Evolutionary conservation across 169 alveolate genomes (phyloP), one percentile per base, ranked within the genome.

Genomic region (Eimeria sp.): DNA sequence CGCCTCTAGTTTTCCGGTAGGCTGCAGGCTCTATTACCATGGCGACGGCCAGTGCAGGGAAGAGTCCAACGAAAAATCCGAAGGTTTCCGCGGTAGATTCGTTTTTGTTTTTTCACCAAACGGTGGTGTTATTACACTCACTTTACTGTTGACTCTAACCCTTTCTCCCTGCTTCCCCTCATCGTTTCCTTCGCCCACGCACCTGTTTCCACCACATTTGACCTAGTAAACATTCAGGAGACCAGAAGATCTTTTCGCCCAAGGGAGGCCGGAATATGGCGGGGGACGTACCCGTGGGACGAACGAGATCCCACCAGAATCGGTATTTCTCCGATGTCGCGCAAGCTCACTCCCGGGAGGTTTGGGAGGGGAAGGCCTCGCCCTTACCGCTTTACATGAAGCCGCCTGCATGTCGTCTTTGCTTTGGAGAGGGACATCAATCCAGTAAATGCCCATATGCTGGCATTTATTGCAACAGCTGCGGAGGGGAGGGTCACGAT

Each of bases 391-490:
- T 73, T 27, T 57, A 6, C 90, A 49, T 27, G 43, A 82, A 82
- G 27, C 58, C 30, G 11, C 58, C 20, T 25, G 18, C 18, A n/a
- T 84, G 92, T 30, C 61, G 13, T 54, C n/a, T 16, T 30, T 84
- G 92, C 40, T 84, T 84, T 20, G 80, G n/a, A 34, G 92, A 84
- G 45, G 92, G 92, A 3, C 92, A 84, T 84, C 80, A 84, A 22
- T 54, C 78, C 3, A 61, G 34, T 20, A 40, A 13, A 6, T 84
- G 92, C n/a, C 40, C 30, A 5, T 34, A 11, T 11, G 45, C 92
- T 14, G 78, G 80, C 65, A 34, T 61, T 34, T 47, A 20, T 30
- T 84, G 92, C 80, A 54, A 34, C 61, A 34, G 57, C 43, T 84
- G 92, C 40, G 92, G 92, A 5, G 78, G 92, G 54, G 70, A 40